Conservation (phyloP, 768 basidiomycete species). For the Floccularia luteovirens region DNA sequence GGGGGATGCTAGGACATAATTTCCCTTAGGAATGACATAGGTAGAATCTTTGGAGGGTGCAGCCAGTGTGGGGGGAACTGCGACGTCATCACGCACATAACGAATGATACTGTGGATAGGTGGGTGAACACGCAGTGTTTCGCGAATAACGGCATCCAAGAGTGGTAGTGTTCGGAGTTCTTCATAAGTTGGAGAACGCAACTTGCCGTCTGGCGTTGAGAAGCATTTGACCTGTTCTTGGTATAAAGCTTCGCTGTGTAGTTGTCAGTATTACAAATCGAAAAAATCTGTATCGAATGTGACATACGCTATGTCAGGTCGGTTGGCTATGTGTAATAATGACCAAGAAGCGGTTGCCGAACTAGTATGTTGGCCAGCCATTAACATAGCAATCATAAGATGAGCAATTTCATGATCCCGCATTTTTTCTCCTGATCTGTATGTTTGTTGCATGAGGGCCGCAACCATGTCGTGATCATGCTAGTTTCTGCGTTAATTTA, state of each 20-base stretch:
- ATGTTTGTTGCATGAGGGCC: constrained; percentile 75
- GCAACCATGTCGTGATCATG: constrained; percentile 90
- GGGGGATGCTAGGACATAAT: constrained; percentile 86
- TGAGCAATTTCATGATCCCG: constrained; percentile 92
- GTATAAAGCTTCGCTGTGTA: constrained; percentile 68
- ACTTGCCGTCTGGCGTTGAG: constrained; percentile 68
- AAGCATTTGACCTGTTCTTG: constrained; percentile 85
- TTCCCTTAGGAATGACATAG: constrained; percentile 85
- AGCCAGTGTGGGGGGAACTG: constrained; percentile 73
- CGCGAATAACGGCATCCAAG: constrained; percentile 85
- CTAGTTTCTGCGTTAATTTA: constrained; percentile 12
- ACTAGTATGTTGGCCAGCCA: constrained; percentile 99
- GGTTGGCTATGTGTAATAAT: constrained; percentile 78
- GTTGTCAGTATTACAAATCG: background rate
- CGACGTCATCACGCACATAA: constrained; percentile 79
- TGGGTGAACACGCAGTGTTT: constrained; percentile 89
- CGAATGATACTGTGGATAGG: constrained; percentile 97
- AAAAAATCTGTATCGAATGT: background rate
- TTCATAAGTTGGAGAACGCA: constrained; percentile 79
- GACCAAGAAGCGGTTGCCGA: constrained; percentile 91
- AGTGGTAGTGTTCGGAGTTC: constrained; percentile 78
- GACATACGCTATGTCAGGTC: constrained; percentile 67
- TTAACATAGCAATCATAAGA: constrained; percentile 96
- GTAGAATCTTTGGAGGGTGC: constrained; percentile 65
- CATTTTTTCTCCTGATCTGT: constrained; percentile 72